Evolutionary conservation across 2,329 filamentous ascomycete genomes (phyloP), one percentile per base, ranked within the genome.

Genomic region (Ceratocystis smalleyi): DNA sequence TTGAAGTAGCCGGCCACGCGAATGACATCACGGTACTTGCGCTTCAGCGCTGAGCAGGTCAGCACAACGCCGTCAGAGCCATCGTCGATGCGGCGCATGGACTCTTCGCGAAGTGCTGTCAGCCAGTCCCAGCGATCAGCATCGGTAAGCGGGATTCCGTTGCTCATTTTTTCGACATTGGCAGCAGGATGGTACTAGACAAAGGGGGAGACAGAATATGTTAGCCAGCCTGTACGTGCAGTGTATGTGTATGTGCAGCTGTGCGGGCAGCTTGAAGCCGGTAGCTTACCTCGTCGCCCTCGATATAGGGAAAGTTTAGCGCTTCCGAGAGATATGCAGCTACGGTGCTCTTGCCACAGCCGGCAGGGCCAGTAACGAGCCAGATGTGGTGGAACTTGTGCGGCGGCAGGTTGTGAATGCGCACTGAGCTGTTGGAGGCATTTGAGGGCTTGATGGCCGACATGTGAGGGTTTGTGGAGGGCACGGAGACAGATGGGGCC

Each of bases 101-200:
- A 83, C 70, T 85, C 86, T 68, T 89, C 82, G 68, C 89, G 87
- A 15, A 94, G 80, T 12, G 80, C 79, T 59, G 87, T 89, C 68
- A 99, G 84, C 94, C 94, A 99, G 77, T 96, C 92, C 94, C 94
- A 97, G 68, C 94, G 87, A 76, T 99, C 94, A 66, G 85, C 86
- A 72, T 99, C 94, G 64, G 88, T 95, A 43, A 99, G 80, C 1
- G 94, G 91, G 65, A 84, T 85, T 69, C 89, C 89, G 69, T 80
- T 81, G 71, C 82, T 80, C 94, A 99, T 99, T 76, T 97, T 99
- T 64, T 91, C 86, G 70, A 91, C 85, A 76, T 92, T 96, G 71
- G 87, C 79, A 40, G 81, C 76, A 0, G 89, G 84, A 69, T 91
- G 88, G 72, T 86, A 96, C 84, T 87, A 69, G 40, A 59, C 17